phyloP scores from a whole-genome alignment of 2,329 filamentous ascomycete genomes.

The Aspergillus novofumigatus region DNA sequence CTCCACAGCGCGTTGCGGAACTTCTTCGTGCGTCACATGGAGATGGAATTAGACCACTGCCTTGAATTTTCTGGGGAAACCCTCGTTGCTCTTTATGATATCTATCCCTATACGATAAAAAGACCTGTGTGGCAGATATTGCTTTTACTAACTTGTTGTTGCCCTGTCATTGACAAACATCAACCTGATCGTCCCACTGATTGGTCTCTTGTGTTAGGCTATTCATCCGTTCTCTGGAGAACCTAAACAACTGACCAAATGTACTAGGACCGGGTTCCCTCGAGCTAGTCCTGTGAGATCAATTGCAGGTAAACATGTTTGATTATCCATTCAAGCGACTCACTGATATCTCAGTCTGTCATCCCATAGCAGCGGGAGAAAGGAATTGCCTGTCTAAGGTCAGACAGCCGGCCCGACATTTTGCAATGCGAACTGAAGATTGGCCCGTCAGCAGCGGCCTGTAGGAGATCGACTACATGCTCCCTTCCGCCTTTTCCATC shows the following conservation, averaged over 20 bases:
- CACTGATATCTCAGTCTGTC: neutral
- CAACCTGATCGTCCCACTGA: neutral
- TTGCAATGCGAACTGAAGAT: neutral
- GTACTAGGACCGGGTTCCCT: neutral
- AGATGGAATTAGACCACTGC: neutral
- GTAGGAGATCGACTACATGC: neutral
- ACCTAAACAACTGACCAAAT: neutral
- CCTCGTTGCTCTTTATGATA: neutral
- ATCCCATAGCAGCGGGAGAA: neutral
- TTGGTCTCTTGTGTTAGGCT: neutral
- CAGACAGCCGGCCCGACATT: neutral
- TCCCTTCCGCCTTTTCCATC: neutral
- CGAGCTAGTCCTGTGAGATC: neutral
- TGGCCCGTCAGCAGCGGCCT: neutral
- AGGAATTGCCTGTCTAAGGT: neutral
- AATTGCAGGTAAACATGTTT: neutral
- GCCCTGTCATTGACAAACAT: neutral
- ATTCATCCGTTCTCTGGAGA: neutral
- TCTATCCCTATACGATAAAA: neutral
- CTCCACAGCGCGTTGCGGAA: constrained; percentile 9
- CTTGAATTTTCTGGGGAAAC: neutral
- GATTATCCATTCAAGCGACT: neutral
- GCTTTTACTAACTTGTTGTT: neutral
- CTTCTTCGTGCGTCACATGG: constrained; percentile 1
- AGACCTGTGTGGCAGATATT: neutral